Evolutionary conservation across 257 asterid genomes (phyloP).

Genomic region (Plantago ovata): DNA sequence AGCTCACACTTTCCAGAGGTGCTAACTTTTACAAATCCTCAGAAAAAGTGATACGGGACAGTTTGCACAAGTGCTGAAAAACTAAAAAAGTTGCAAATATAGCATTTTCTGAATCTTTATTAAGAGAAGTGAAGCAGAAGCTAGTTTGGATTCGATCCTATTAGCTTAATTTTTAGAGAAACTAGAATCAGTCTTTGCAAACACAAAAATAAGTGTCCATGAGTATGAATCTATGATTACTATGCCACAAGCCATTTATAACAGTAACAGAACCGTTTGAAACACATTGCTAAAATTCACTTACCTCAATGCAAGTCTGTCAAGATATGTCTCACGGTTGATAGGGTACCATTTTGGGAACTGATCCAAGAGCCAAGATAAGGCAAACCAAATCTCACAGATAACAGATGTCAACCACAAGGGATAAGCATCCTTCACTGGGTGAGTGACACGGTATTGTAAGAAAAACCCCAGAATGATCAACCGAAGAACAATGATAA

Average conservation of each 20-base stretch:
- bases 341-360: constrained; percentile 66
- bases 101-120: no score
- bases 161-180: not conserved
- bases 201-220: no score
- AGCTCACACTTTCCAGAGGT: no score
- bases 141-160: no score
- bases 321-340: constrained; percentile 65
- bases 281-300: constrained; percentile 6
- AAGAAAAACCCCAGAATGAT: constrained; percentile 61
- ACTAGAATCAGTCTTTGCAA: not conserved
- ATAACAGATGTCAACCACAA: constrained; percentile 73
- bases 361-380: constrained; percentile 72
- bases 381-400: constrained; percentile 75
- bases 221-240: no score
- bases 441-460: constrained; percentile 68
- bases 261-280: no score
- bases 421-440: constrained; percentile 71
- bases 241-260: no score
- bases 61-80: no score
- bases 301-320: constrained; percentile 61
- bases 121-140: no score
- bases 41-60: no score
- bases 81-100: no score
- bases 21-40: no score
- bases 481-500: constrained; percentile 58